phyloP scores from a whole-genome alignment of 768 basidiomycete species.

The Xanthoconium stramineum region DNA sequence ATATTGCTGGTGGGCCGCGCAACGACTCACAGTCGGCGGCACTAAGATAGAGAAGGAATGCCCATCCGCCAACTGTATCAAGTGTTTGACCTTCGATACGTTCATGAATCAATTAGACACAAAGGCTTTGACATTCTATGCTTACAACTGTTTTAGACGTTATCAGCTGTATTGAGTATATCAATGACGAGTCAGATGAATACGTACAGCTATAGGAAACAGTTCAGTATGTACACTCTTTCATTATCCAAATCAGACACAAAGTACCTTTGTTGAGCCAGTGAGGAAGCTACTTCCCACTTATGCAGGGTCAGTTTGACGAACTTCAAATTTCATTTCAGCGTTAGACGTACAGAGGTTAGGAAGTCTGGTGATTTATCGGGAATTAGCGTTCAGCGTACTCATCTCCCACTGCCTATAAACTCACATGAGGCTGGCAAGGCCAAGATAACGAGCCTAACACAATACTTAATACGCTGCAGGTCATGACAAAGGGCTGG shows the following conservation, averaged over 20 bases:
- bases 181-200: background rate
- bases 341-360: too few relatives aligned
- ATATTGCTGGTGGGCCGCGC: too few relatives aligned
- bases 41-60: background rate
- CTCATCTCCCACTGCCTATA: too few relatives aligned
- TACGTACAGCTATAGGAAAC: background rate
- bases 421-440: too few relatives aligned
- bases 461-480: too few relatives aligned
- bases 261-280: background rate
- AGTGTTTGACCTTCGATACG: background rate
- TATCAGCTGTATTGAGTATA: too few relatives aligned
- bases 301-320: background rate
- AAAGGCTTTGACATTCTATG: background rate
- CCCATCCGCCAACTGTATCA: background rate
- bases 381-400: too few relatives aligned
- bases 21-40: constrained; percentile 3
- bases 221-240: background rate
- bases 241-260: background rate
- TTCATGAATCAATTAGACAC: background rate
- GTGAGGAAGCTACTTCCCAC: background rate
- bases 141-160: too few relatives aligned
- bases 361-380: too few relatives aligned
- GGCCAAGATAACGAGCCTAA: too few relatives aligned
- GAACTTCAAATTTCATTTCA: too few relatives aligned
- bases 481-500: too few relatives aligned